Evolutionary conservation across 108 stramenopile genomes (phyloP).

Genomic region (Stephanodiscus triporus): DNA sequence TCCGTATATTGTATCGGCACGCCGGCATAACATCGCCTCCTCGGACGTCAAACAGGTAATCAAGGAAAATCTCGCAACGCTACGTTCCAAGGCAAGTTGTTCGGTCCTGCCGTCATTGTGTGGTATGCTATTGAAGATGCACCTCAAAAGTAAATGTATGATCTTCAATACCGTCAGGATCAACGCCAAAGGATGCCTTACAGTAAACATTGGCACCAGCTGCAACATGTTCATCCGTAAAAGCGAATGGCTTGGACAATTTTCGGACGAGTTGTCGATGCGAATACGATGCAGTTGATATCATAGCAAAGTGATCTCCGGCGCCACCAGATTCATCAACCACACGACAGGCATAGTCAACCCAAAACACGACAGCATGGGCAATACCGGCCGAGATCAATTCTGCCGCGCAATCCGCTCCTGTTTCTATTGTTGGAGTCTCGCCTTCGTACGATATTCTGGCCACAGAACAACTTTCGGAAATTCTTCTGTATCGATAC

Average conservation of each 20-base stretch:
- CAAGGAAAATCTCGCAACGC: no score
- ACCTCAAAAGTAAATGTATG: slow-evolving; percentile 28
- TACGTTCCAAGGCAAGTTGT: background rate
- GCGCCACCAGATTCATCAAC: slow-evolving; percentile 1
- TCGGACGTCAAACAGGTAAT: no score
- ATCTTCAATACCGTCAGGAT: slow-evolving; percentile 26
- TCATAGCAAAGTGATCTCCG: slow-evolving; percentile 9
- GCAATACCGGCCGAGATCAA: slow-evolving; percentile 17
- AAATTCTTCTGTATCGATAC: slow-evolving; percentile 57
- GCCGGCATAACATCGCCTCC: no score
- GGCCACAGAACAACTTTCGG: slow-evolving; percentile 54
- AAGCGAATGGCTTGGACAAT: slow-evolving; percentile 1
- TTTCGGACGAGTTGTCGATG: slow-evolving; percentile 46
- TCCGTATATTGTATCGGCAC: no score
- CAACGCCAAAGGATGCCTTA: slow-evolving; percentile 31
- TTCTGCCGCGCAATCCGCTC: slow-evolving; percentile 11
- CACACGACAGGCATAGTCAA: slow-evolving; percentile 41
- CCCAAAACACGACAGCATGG: slow-evolving; percentile 46
- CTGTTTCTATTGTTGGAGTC: slow-evolving; percentile 18
- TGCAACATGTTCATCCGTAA: slow-evolving; percentile 25
- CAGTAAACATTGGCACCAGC: slow-evolving; percentile 22
- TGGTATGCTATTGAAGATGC: background rate
- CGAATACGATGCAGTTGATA: slow-evolving; percentile 35
- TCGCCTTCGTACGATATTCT: slow-evolving; percentile 53
- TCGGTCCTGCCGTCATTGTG: background rate